These are phyloP conservation scores for Malania oleifera DNA, from an alignment of 164 flowering plant genomes.

Conservation along the genomic window DNA sequence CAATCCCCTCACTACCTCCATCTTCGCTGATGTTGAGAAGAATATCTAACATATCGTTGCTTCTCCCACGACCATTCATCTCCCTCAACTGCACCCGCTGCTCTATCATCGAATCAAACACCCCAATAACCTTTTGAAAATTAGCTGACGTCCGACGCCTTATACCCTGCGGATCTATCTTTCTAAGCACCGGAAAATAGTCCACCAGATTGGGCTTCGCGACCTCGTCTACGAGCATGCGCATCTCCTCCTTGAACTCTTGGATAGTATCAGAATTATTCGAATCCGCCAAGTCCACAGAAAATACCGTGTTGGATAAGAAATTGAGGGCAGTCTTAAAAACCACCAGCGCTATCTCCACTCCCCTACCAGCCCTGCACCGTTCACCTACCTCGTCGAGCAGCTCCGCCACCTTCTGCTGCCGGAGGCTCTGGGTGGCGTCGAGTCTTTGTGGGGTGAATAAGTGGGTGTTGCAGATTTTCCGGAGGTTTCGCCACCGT, in stretches of 20 bases:
- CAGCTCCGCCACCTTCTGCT: slow-evolving; percentile 6
- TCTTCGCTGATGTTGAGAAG: slow-evolving; percentile 12
- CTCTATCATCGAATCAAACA: no score
- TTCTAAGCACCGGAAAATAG: slow-evolving; percentile 11
- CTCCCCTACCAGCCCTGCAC: background rate
- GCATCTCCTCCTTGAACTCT: no score
- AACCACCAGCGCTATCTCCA: slow-evolving; percentile 7
- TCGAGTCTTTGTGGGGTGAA: slow-evolving; percentile 15
- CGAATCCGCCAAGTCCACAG: slow-evolving; percentile 7
- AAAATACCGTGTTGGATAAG: slow-evolving; percentile 15
- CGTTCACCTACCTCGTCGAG: background rate
- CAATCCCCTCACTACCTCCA: slow-evolving; percentile 5
- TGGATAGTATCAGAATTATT: background rate
- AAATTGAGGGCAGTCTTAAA: slow-evolving; percentile 10
- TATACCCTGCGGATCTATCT: slow-evolving; percentile 14
- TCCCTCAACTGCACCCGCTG: no score
- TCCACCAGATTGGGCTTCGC: slow-evolving; percentile 15
- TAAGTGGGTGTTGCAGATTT: slow-evolving; percentile 10
- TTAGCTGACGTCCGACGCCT: no score
- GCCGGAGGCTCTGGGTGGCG: slow-evolving; percentile 7
- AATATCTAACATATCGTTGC: slow-evolving; percentile 1
- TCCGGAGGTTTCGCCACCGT: slow-evolving; percentile 14
- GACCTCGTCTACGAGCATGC: no score
- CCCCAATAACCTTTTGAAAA: no score
- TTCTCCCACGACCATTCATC: slow-evolving; percentile 1